Evolutionary conservation across 768 basidiomycete species (phyloP), one percentile per base, ranked within the genome.

Genomic region (Krasilnikovozyma curviuscula): DNA sequence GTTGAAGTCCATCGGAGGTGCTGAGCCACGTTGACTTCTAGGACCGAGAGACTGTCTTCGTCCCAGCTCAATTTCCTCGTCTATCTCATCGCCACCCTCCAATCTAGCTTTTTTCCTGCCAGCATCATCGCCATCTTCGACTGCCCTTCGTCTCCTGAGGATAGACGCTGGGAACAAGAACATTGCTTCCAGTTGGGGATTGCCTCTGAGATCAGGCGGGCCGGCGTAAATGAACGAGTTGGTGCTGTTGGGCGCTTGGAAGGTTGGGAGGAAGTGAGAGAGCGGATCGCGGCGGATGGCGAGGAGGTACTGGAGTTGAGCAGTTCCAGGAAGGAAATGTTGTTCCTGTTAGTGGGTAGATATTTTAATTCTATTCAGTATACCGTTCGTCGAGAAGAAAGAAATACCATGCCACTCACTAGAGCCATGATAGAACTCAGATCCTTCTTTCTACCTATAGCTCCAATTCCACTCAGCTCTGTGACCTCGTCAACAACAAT

Each of bases 231-330:
- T 79, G 54, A 62, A 63, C 59, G 79, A 53, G 44, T 61, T 53
- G 8, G 55, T 74, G 24, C 78, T 78, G 40, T 42, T 33, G 16
- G 31, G 9, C n/a, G 75, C 71, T 14, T 74, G 80, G n/a, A 77
- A 77, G 2, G 79, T 82, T 9, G 89, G 86, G 40, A 93, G 66
- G 68, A 86, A 95, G 62, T 86, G 78, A 7, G 77, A 69, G 5
- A 82, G 64, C 21, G 86, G 88, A 57, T 93, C 82, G 9, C 79
- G 75, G 24, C 81, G 75, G 55, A 93, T 83, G 57, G 83, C 78
- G 46, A 83, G 70, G 16, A 95, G 73, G 27, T 82, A 78, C 76
- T 89, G 79, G 46, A 89, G 75, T 39, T 83, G 69, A 2, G 82
- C 68, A 2, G 88, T 88, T 16, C 79, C 73, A 6, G 88, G 86